Evolutionary conservation across 2,329 filamentous ascomycete genomes (phyloP).

Genomic region (Fusarium acutatum): DNA sequence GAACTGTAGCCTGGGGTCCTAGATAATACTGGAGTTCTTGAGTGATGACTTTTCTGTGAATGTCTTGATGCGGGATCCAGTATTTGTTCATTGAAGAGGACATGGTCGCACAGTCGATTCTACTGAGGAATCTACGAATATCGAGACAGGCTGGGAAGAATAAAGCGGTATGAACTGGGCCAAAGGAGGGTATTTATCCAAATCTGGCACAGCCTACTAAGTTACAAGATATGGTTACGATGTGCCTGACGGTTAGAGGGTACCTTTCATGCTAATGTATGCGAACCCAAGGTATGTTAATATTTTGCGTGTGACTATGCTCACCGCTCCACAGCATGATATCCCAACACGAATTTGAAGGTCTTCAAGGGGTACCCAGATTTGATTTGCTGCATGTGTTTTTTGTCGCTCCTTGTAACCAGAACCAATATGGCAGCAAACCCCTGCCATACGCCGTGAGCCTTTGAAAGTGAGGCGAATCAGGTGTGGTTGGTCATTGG

Average conservation of each 20-base stretch:
- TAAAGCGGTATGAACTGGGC: slow-evolving; percentile 17
- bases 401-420: slow-evolving; percentile 35
- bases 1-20: slow-evolving; percentile 65
- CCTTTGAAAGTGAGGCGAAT: slow-evolving; percentile 43
- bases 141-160: slow-evolving; percentile 21
- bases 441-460: slow-evolving; percentile 38
- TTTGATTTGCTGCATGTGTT: slow-evolving; percentile 34
- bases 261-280: slow-evolving; percentile 38
- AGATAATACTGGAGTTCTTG: slow-evolving; percentile 67
- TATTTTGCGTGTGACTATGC: slow-evolving; percentile 37
- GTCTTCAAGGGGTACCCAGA: slow-evolving; percentile 31
- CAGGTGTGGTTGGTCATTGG: slow-evolving; percentile 41
- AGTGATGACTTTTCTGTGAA: slow-evolving; percentile 68
- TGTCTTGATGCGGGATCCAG: slow-evolving; percentile 68
- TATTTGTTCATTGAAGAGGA: slow-evolving; percentile 61
- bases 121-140: slow-evolving; percentile 11
- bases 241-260: slow-evolving; percentile 34
- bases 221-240: slow-evolving; percentile 28
- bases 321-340: slow-evolving; percentile 40
- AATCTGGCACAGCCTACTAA: slow-evolving; percentile 21
- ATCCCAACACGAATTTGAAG: slow-evolving; percentile 33
- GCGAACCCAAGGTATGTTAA: slow-evolving; percentile 38
- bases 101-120: slow-evolving; percentile 32
- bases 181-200: slow-evolving; percentile 41
- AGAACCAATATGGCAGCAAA: slow-evolving; percentile 36